Conservation (phyloP, 176 grass and related monocot genomes). For the Carex kokanica region DNA sequence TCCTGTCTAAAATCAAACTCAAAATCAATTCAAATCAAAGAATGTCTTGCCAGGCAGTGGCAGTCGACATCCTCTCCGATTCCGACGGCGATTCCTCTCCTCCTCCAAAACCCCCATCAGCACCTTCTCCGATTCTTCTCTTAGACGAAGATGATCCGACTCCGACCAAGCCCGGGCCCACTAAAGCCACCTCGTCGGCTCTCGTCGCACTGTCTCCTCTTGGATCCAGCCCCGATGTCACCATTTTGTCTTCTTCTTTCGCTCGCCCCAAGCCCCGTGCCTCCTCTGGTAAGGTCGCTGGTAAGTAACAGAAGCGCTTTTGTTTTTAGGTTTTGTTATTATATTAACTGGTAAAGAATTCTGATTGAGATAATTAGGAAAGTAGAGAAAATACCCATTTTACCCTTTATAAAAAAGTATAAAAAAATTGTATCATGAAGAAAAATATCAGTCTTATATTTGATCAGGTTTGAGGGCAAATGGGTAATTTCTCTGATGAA, state of each 20-base stretch:
- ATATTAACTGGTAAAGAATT: not conserved
- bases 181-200: not conserved
- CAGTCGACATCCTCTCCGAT: constrained; percentile 33
- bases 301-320: not conserved
- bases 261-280: not conserved
- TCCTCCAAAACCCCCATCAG: not conserved
- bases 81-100: constrained; percentile 1
- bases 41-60: not conserved
- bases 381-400: not conserved
- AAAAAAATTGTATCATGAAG: too few relatives aligned
- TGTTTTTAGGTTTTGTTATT: not conserved
- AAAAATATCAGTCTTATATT: too few relatives aligned
- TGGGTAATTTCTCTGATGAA: too few relatives aligned
- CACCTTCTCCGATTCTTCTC: constrained; percentile 1
- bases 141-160: constrained; percentile 20
- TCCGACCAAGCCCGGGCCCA: not conserved
- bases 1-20: not conserved
- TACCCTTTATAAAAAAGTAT: too few relatives aligned
- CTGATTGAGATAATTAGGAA: not conserved
- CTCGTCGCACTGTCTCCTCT: not conserved
- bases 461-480: too few relatives aligned
- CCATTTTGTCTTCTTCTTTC: not conserved
- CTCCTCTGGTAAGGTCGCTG: not conserved
- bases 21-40: not conserved
- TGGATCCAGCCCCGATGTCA: not conserved